A percentile compares a stretch with the other conserved stretches of the same genome.
phyloP scores from a whole-genome alignment of 2,329 filamentous ascomycete species.

The Curvularia spicifera region DNA sequence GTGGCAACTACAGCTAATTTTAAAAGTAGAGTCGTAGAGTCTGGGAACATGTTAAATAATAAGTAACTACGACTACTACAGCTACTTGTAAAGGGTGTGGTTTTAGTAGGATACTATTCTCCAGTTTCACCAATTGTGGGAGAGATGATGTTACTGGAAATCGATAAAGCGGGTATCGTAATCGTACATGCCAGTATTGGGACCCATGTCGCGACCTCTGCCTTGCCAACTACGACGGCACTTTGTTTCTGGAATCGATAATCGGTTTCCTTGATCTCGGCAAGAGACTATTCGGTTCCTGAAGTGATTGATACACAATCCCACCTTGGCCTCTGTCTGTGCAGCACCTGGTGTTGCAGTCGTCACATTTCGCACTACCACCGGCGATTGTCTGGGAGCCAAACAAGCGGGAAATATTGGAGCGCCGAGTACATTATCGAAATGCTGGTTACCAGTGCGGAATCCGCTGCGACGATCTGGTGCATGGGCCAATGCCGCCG shows the following conservation, averaged over 20 bases:
- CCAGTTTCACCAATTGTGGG: no score
- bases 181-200: background rate
- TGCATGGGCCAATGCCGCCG: background rate
- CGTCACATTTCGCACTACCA: background rate
- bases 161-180: conserved; percentile 3
- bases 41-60: no score
- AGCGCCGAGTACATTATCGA: background rate
- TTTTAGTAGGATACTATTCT: no score
- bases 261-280: background rate
- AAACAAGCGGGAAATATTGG: background rate
- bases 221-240: background rate
- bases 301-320: background rate
- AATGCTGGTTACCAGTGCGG: background rate
- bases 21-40: no score
- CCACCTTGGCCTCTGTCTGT: background rate
- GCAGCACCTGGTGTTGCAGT: background rate
- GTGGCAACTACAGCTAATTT: no score
- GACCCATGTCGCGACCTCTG: background rate
- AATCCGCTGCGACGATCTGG: no score
- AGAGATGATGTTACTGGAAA: no score
- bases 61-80: no score
- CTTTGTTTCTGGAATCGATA: background rate
- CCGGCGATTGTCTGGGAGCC: background rate
- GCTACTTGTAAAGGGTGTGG: no score
- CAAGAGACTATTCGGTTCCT: background rate